Percentiles rank a stretch among this genome's conserved stretches.
Conservation (phyloP, 805 yeast species). For the Candida pseudofarinosa region DNA sequence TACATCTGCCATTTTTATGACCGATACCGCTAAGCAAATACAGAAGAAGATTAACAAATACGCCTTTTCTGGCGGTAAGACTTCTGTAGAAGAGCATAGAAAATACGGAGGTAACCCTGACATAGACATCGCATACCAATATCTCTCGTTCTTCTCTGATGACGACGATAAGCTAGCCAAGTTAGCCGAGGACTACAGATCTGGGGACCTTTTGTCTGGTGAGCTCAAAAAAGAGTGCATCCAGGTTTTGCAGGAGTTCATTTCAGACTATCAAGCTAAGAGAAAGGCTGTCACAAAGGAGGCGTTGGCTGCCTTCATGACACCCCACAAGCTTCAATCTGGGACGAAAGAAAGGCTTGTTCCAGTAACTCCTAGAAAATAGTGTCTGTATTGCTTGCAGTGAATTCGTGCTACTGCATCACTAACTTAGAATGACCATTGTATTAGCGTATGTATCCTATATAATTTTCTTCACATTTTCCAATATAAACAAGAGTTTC, state of each 20-base stretch:
- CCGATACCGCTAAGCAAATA: conserved; percentile 88
- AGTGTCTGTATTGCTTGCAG: conserved; percentile 3
- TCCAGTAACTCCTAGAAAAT: conserved; percentile 53
- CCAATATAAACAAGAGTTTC: conserved; percentile 42
- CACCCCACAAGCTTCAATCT: conserved; percentile 73
- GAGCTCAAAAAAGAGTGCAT: conserved; percentile 90
- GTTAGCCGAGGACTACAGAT: conserved; percentile 60
- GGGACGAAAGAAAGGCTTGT: conserved; percentile 74
- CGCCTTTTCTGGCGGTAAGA: conserved; percentile 94
- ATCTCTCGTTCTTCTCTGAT: conserved; percentile 80
- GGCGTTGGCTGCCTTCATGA: conserved; percentile 66
- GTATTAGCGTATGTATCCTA: not conserved
- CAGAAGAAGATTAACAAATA: conserved; percentile 93
- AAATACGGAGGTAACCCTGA: conserved; percentile 90
- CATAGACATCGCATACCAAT: conserved; percentile 92
- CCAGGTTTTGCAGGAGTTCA: conserved; percentile 73
- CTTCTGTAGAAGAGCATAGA: conserved; percentile 86
- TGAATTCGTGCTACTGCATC: no score
- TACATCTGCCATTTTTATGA: conserved; percentile 89
- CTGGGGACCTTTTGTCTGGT: conserved; percentile 84
- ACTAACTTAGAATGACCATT: not conserved
- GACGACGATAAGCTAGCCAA: conserved; percentile 76
- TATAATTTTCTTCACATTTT: conserved; percentile 16
- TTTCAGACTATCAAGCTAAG: conserved; percentile 74
- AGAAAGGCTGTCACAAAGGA: conserved; percentile 64